Evolutionary conservation across 148 eudicot species (phyloP).

Genomic region (Heliamphora exappendiculata): DNA sequence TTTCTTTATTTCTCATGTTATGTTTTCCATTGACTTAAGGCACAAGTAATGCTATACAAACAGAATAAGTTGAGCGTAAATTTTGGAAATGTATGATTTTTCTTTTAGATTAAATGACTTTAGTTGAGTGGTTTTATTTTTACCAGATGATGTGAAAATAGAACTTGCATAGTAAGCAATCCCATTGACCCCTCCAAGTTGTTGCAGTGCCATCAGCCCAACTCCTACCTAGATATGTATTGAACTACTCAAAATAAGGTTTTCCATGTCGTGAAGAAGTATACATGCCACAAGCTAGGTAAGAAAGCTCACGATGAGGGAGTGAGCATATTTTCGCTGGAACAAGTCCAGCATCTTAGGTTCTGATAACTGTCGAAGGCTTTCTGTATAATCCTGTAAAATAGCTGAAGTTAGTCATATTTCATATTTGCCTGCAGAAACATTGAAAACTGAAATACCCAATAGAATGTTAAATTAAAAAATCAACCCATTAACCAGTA

Average conservation of each 20-base stretch:
- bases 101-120: neutral
- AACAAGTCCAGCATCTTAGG: constrained; percentile 44
- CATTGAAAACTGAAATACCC: neutral
- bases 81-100: too few species aligned
- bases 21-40: neutral
- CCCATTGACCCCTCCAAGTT: constrained; percentile 63
- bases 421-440: neutral
- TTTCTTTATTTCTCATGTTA: neutral
- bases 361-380: constrained; percentile 28
- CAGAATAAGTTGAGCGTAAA: too few species aligned
- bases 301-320: constrained; percentile 46
- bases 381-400: constrained; percentile 56
- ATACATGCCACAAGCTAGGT: neutral
- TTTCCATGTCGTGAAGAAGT: neutral
- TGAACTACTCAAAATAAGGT: neutral
- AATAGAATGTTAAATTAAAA: neutral
- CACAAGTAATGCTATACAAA: neutral
- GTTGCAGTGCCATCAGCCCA: constrained; percentile 68
- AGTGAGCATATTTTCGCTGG: constrained; percentile 47
- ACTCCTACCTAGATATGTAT: constrained; percentile 49
- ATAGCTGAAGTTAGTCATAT: neutral
- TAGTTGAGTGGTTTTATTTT: constrained; percentile 2
- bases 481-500: neutral
- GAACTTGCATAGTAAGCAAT: constrained; percentile 54
- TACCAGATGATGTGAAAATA: constrained; percentile 67